Evolutionary conservation across 257 asterid genomes (phyloP).

Genomic region (Eucommia ulmoides): DNA sequence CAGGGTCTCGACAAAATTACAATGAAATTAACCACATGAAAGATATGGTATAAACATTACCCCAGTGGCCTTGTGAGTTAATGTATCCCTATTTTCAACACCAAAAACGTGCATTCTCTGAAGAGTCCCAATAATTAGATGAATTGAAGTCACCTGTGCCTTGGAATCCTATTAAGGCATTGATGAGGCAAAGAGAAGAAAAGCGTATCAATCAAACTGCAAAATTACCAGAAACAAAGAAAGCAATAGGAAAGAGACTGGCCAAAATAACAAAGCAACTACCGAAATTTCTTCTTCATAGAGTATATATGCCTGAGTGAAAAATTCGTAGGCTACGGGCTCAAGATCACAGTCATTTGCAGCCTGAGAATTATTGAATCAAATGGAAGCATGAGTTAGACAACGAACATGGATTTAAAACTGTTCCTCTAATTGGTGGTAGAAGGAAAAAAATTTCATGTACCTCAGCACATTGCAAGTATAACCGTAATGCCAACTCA

Average conservation of each 20-base stretch:
- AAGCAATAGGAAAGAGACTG: constrained; percentile 6
- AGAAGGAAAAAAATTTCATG: constrained; percentile 5
- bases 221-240: constrained; percentile 4
- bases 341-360: constrained; percentile 92
- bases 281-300: constrained; percentile 98
- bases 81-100: constrained; percentile 90
- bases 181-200: constrained; percentile 7
- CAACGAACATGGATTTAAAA: background rate
- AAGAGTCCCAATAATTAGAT: constrained; percentile 89
- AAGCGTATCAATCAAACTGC: background rate
- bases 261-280: constrained; percentile 10
- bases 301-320: constrained; percentile 93
- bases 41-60: constrained; percentile 25
- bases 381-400: too few species aligned
- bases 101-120: constrained; percentile 96
- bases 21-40: constrained; percentile 1
- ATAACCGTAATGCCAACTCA: constrained; percentile 72
- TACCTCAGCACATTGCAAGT: constrained; percentile 99
- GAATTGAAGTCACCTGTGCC: constrained; percentile 83
- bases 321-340: constrained; percentile 97
- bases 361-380: constrained; percentile 63
- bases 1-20: constrained; percentile 3
- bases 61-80: constrained; percentile 99
- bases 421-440: background rate
- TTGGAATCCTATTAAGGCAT: constrained; percentile 67